Base-by-base conservation (phyloP, 2,329 filamentous ascomycete species). In the Ophiostoma tasmaniense region DNA sequence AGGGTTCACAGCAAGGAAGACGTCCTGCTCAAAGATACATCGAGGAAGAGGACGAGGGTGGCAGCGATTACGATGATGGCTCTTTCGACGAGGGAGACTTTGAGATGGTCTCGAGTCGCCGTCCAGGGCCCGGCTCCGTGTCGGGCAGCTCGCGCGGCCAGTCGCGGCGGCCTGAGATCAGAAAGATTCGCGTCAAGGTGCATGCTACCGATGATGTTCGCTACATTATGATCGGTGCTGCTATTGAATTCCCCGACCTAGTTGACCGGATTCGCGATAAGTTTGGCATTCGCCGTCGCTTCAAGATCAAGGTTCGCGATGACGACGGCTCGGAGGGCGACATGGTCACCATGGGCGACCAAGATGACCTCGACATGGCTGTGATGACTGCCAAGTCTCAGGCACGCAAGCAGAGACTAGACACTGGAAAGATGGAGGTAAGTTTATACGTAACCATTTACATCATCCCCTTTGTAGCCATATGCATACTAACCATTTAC, bases 341-440 rank as follows among this genome's bases (percentile, higher is more conserved):
- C 76, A 94, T 97, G 90, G 96, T 99, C 76, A 97, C 94, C 39
- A 90, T 99, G 87, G 93, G 90, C 37, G 95, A 99, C 78, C 92
- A 97, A 78, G 95, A 99, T 75, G 95, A 99, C 80, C 80, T 97
- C 72, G 93, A 98, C 66, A 91, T 97, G 87, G 88, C 92, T 35
- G 84, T 98, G 68, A 85, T 86, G 77, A 85, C 82, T 64, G 88
- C 89, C 7, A 91, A 87, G 78, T 85, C 85, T 66, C 80, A 82
- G 70, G 93, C 90, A 65, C 87, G 83, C 79, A 90, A 86, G 78
- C 90, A 94, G 76, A 86, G 88, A 74, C 83, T 85, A 72, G 93
- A 96, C 72, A 90, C 93, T 82, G 93, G 91, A 67, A 97, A 97
- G 85, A 88, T 97, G 87, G 95, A 98, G 87, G 92, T 97, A 79